Percentiles rank a stretch among this genome's conserved stretches.
Conservation (phyloP, 2,329 filamentous ascomycete species). For the Dactylella cylindrospora region DNA sequence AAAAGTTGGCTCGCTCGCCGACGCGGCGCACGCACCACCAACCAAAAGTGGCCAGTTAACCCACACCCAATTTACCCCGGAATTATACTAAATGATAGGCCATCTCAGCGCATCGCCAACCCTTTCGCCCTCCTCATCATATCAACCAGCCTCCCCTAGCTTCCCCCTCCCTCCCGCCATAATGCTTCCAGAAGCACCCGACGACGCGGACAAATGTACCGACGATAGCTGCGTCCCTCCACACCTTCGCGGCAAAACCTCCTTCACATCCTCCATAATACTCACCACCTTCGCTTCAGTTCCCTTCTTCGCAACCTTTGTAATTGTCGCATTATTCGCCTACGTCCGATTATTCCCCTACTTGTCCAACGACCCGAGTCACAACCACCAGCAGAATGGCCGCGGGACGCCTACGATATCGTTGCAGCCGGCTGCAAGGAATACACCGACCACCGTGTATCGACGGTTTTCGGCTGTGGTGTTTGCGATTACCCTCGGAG, state of each 20-base stretch:
- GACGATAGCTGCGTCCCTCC: conserved; percentile 36
- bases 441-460: conserved; percentile 17
- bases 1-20: too few species aligned
- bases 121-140: too few species aligned
- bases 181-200: not conserved
- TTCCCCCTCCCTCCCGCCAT: too few species aligned
- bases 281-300: conserved; percentile 26
- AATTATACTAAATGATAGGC: too few species aligned
- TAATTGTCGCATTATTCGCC: conserved; percentile 15
- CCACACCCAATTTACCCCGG: too few species aligned
- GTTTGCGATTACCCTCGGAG: conserved; percentile 74
- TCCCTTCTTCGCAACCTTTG: conserved; percentile 28
- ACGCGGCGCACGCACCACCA: too few species aligned
- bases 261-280: conserved; percentile 14
- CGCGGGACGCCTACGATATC: conserved; percentile 10
- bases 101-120: too few species aligned
- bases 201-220: conserved; percentile 26
- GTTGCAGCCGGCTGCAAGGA: not conserved
- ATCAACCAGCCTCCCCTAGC: too few species aligned
- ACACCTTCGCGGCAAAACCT: not conserved
- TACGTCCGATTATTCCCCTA: conserved; percentile 29
- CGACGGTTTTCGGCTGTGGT: conserved; percentile 61
- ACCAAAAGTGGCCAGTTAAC: too few species aligned
- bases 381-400: conserved; percentile 3
- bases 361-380: conserved; percentile 9